Percentiles rank a stretch among this genome's conserved stretches.
Conservation (phyloP, 257 asterid species). For the Nicotiana knightiana region DNA sequence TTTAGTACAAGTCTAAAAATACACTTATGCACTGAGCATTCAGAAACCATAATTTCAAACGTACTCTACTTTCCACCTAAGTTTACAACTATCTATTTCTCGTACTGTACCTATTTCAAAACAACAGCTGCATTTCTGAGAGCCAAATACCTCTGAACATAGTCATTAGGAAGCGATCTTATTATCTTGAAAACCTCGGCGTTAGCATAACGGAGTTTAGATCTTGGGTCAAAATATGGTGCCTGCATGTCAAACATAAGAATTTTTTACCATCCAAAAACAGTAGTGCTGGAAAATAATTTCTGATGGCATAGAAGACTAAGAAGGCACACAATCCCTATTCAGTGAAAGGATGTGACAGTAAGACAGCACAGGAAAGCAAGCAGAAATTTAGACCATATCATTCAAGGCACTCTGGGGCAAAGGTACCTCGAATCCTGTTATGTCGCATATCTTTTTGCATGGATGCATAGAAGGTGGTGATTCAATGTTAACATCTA, state of each 20-base stretch:
- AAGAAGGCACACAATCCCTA: background rate
- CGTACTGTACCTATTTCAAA: conserved; percentile 40
- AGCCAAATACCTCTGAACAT: conserved; percentile 83
- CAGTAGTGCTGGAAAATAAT: background rate
- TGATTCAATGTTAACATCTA: conserved; percentile 76
- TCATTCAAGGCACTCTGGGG: background rate
- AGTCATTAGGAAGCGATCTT: conserved; percentile 85
- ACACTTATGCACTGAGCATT: background rate
- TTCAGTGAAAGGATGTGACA: background rate
- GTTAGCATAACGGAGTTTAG: conserved; percentile 84
- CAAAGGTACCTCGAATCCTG: conserved; percentile 74
- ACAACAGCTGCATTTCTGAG: conserved; percentile 94
- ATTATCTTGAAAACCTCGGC: conserved; percentile 77
- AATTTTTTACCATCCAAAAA: background rate
- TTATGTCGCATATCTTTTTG: conserved; percentile 82
- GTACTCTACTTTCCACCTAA: background rate
- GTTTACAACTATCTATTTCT: background rate
- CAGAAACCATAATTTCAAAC: background rate
- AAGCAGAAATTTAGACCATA: background rate
- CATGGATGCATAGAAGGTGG: conserved; percentile 85
- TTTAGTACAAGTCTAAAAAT: background rate
- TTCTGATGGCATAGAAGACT: background rate
- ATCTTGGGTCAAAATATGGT: conserved; percentile 92
- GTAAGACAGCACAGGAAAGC: background rate
- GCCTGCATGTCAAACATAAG: conserved; percentile 44